Conservation (phyloP, 2,329 filamentous ascomycete genomes). For the Fusarium floridanum region DNA sequence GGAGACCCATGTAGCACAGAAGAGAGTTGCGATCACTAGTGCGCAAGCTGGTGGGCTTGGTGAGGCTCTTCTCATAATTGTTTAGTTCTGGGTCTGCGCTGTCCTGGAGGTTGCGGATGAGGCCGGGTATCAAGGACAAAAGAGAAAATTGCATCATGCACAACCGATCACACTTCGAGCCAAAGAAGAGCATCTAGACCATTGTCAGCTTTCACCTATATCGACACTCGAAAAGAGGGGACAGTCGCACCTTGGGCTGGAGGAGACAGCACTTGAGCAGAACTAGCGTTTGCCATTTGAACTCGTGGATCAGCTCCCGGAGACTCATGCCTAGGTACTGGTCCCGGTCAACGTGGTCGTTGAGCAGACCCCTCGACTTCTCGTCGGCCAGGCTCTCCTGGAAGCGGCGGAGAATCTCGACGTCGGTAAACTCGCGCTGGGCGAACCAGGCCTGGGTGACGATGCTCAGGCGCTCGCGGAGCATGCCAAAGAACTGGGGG, state of each 20-base stretch:
- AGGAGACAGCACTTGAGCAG: conserved; percentile 93
- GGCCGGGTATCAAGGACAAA: conserved; percentile 92
- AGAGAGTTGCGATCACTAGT: conserved; percentile 93
- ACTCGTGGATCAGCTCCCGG: conserved; percentile 92
- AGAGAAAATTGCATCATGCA: conserved; percentile 99
- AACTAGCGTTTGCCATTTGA: conserved; percentile 93
- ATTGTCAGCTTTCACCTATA: neutral
- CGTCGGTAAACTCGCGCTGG: conserved; percentile 91
- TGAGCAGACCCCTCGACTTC: conserved; percentile 66
- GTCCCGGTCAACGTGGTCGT: conserved; percentile 81
- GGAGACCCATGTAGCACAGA: conserved; percentile 93
- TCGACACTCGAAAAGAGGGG: neutral
- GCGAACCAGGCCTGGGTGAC: conserved; percentile 98
- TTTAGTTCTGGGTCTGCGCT: conserved; percentile 95
- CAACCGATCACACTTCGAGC: conserved; percentile 92
- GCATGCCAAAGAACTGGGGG: conserved; percentile 89
- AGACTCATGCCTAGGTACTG: conserved; percentile 91
- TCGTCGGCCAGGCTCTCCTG: conserved; percentile 86
- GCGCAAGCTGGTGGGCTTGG: conserved; percentile 84
- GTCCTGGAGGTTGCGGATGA: conserved; percentile 92
- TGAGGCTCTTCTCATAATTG: conserved; percentile 79
- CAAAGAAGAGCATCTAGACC: conserved; percentile 94
- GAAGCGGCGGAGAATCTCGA: conserved; percentile 90
- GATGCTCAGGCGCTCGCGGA: conserved; percentile 89
- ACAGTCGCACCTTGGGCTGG: conserved; percentile 83